phyloP scores from a whole-genome alignment of 805 yeast species.

The Lipomyces sp. region DNA sequence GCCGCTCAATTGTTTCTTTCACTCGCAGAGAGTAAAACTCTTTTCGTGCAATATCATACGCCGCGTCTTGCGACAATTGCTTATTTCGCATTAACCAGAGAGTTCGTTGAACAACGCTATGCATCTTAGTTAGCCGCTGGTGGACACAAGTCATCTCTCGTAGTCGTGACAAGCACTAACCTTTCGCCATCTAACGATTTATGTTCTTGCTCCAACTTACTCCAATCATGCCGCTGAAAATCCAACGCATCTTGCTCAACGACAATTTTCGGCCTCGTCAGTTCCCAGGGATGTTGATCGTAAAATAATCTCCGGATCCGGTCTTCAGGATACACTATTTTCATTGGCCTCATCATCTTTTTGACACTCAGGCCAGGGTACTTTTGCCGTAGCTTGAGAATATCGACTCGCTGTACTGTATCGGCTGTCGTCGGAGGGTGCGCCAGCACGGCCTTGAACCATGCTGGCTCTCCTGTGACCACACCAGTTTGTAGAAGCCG shows the following conservation, averaged over 20 bases:
- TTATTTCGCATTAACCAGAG: slow-evolving; percentile 56
- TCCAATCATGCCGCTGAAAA: slow-evolving; percentile 67
- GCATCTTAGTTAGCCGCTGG: slow-evolving; percentile 6
- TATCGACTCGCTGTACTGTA: slow-evolving; percentile 38
- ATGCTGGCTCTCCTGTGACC: slow-evolving; percentile 63
- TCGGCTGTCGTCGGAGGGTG: slow-evolving; percentile 75
- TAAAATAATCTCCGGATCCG: slow-evolving; percentile 79
- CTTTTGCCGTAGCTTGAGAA: slow-evolving; percentile 38
- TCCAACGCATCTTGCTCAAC: slow-evolving; percentile 77
- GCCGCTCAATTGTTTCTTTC: slow-evolving; percentile 75
- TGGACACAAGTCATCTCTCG: not conserved
- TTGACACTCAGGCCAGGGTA: slow-evolving; percentile 30
- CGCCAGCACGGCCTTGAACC: slow-evolving; percentile 84
- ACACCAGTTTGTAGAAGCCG: slow-evolving; percentile 69
- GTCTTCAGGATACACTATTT: slow-evolving; percentile 71
- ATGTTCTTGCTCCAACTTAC: slow-evolving; percentile 68
- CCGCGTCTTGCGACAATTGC: slow-evolving; percentile 45
- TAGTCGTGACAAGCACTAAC: slow-evolving; percentile 14
- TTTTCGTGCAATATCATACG: slow-evolving; percentile 83
- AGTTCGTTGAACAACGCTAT: slow-evolving; percentile 73
- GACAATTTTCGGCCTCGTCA: slow-evolving; percentile 83
- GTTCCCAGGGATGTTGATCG: slow-evolving; percentile 97
- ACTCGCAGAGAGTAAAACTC: slow-evolving; percentile 89
- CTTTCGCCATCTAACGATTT: slow-evolving; percentile 86
- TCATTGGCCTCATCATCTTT: slow-evolving; percentile 56